Base-by-base conservation (phyloP, 2,329 filamentous ascomycete genomes). In the Lecanoromycetidae sp. region DNA sequence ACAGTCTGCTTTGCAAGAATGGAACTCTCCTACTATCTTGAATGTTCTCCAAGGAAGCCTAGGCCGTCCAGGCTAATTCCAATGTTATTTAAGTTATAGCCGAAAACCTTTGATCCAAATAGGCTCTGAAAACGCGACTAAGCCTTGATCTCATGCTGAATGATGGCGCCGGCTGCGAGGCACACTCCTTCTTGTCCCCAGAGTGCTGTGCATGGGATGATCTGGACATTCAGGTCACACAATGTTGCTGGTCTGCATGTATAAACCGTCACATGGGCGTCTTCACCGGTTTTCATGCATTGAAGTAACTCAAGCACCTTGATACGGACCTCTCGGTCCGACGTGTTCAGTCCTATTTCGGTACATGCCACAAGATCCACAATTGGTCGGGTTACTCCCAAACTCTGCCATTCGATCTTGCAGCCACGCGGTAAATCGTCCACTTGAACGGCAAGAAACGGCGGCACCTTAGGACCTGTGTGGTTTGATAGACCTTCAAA, bases 341-440 rank as follows among this genome's bases (percentile, higher is more conserved):
- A 30, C 2, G 10, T 25, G 15, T n/a, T 36, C 15, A 5, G 34
- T 5, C 15, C 19, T 32, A 32, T 39, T 25, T 2, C 29, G 15
- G 20, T 23, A 35, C 17, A 29, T 20, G 30, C 29, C 22, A 29
- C 12, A n/a, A 26, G 19, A 8, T 32, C 13, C n/a, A 12, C 2
- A 20, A 9, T n/a, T 4, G 22, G 22, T 15, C 63, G 34, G 9
- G 65, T 63, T 5, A 83, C 62, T 0, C 85, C 84, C 3, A 77
- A 60, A 48, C 82, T 80, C 55, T 85, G 82, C 88, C 90, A 98
- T 67, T 98, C 91, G 9, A 95, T 77, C 30, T 71, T 71, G 23
- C 82, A 82, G 13, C 68, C 71, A 17, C 85, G 76, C 1, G 91
- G 91, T 10, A 98, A 71, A 54, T 80, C 76, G 35, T 80, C 74